These are phyloP conservation scores for Cairneyella variabilis DNA, from an alignment of 495 filamentous ascomycete genomes.

Conservation along the genomic window DNA sequence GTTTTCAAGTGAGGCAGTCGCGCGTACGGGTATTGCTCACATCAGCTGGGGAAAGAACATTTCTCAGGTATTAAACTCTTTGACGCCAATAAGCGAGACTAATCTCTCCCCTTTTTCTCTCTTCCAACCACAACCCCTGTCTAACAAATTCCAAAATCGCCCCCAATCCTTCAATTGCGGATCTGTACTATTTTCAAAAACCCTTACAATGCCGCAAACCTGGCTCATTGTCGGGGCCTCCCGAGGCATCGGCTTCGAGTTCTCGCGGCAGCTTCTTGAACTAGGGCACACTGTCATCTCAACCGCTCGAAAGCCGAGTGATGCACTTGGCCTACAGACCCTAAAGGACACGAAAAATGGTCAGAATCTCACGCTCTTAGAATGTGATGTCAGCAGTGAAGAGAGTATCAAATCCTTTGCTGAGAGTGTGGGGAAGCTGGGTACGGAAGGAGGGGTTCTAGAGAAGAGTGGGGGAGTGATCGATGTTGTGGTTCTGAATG, in stretches of 20 bases:
- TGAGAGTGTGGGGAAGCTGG: constrained; percentile 21
- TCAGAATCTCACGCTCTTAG: constrained; percentile 40
- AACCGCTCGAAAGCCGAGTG: constrained; percentile 41
- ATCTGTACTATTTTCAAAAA: too few relatives aligned
- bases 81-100: too few relatives aligned
- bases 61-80: too few relatives aligned
- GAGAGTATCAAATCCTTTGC: constrained; percentile 44
- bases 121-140: too few relatives aligned
- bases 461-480: constrained; percentile 35
- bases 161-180: too few relatives aligned
- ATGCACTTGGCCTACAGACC: constrained; percentile 30
- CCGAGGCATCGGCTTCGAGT: constrained; percentile 55
- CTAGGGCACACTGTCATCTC: constrained; percentile 45
- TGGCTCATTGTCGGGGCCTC: constrained; percentile 55
- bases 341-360: constrained; percentile 32
- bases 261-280: constrained; percentile 44
- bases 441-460: constrained; percentile 23
- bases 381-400: constrained; percentile 49
- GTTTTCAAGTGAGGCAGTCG: too few relatives aligned
- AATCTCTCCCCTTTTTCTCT: too few relatives aligned
- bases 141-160: too few relatives aligned
- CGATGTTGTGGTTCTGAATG: constrained; percentile 51
- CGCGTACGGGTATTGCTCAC: too few relatives aligned
- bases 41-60: too few relatives aligned
- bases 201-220: constrained; percentile 29